phyloP scores from a whole-genome alignment of 768 basidiomycete genomes.

The Podaxis pistillaris region DNA sequence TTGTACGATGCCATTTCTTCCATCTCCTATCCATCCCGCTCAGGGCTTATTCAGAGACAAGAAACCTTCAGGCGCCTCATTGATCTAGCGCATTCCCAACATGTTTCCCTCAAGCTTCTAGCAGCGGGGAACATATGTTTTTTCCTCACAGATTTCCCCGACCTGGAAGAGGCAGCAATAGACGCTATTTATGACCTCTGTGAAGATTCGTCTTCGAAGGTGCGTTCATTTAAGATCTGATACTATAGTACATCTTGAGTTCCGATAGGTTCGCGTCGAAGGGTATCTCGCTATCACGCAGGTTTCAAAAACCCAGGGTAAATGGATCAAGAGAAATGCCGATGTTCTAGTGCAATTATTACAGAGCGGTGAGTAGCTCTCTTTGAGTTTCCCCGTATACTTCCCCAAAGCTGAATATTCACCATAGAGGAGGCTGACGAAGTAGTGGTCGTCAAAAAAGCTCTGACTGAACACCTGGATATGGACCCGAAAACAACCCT shows the following conservation, averaged over 20 bases:
- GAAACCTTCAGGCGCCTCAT: constrained; percentile 54
- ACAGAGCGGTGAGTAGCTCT: constrained; percentile 57
- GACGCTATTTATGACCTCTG: constrained; percentile 79
- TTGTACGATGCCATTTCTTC: constrained; percentile 3
- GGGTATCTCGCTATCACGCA: constrained; percentile 62
- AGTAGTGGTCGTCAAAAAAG: constrained; percentile 56
- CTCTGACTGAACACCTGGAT: constrained; percentile 60
- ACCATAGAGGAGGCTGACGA: constrained; percentile 64
- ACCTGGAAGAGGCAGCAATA: constrained; percentile 72
- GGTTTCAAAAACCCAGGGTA: constrained; percentile 43
- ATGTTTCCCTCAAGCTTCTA: constrained; percentile 49
- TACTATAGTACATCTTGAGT: constrained; percentile 4
- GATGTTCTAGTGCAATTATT: constrained; percentile 76
- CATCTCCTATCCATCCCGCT: background rate
- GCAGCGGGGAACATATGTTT: constrained; percentile 55
- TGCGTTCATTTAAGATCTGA: constrained; percentile 24
- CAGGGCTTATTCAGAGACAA: constrained; percentile 38
- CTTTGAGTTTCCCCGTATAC: background rate
- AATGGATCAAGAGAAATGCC: constrained; percentile 68
- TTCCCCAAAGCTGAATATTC: background rate
- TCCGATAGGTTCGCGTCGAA: constrained; percentile 58
- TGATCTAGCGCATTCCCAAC: constrained; percentile 46
- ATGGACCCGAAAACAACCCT: constrained; percentile 61
- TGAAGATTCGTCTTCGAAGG: constrained; percentile 60
- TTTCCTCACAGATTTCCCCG: constrained; percentile 67